A percentile compares a stretch with the other conserved stretches of the same genome.
These are phyloP conservation scores for Gaertneriomyces semiglobifer DNA, from an alignment of 192 early-diverging fungal genomes.

Conservation along the genomic window DNA sequence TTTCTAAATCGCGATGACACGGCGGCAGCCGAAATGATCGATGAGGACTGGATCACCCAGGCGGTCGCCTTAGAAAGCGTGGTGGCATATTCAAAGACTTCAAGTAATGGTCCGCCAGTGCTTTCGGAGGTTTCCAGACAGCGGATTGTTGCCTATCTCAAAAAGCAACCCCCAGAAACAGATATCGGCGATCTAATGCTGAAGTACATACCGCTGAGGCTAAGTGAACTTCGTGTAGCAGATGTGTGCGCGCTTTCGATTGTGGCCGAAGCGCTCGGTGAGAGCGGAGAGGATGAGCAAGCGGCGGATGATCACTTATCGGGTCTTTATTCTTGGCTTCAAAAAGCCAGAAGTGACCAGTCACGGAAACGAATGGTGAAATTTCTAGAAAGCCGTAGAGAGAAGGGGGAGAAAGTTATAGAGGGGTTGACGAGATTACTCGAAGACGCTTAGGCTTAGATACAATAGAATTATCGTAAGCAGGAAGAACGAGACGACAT, in stretches of 20 bases:
- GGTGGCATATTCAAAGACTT: neutral
- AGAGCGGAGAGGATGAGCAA: neutral
- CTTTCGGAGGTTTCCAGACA: no score
- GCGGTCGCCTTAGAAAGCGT: neutral
- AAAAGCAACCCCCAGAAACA: neutral
- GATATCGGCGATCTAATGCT: neutral
- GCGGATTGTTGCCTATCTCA: neutral
- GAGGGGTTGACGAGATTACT: no score
- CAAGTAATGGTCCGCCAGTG: no score
- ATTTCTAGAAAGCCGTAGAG: no score
- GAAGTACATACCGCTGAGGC: neutral
- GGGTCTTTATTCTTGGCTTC: neutral
- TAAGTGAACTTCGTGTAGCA: neutral
- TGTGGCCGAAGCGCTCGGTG: neutral
- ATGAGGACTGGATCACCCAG: neutral
- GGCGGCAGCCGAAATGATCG: neutral
- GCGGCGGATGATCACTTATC: neutral
- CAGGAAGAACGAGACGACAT: no score
- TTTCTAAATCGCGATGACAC: neutral
- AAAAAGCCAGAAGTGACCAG: no score
- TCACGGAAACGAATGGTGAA: no score
- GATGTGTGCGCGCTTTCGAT: neutral
- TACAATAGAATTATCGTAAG: no score
- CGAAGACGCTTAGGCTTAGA: no score
- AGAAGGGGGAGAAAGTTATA: no score